Conservation (phyloP, 2,329 filamentous ascomycete species). For the Aspergillus brasiliensis region DNA sequence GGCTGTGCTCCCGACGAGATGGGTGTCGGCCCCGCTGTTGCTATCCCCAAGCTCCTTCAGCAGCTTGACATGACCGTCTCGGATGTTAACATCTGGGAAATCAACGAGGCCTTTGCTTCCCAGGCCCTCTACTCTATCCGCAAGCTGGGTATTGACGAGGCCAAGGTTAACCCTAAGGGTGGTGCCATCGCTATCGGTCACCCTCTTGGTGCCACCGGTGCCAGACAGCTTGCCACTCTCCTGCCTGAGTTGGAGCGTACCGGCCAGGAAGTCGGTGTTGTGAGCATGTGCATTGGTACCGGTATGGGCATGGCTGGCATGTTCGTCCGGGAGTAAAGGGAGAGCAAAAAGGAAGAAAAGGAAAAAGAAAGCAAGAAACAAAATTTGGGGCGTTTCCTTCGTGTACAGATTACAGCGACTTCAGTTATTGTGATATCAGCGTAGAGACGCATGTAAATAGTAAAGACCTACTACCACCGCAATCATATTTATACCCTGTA, state of each 20-base stretch:
- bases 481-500: no score
- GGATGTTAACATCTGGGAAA: constrained; percentile 85
- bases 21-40: constrained; percentile 85
- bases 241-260: constrained; percentile 68
- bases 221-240: constrained; percentile 75
- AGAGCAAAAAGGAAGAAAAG: neutral
- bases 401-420: constrained; percentile 12
- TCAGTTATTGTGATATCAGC: constrained; percentile 21
- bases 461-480: no score
- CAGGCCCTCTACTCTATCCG: constrained; percentile 71
- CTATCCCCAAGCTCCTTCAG: constrained; percentile 78
- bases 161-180: constrained; percentile 85
- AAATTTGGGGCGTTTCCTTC: neutral
- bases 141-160: constrained; percentile 60
- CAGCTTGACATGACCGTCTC: constrained; percentile 65
- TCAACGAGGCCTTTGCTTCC: constrained; percentile 78
- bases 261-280: constrained; percentile 74
- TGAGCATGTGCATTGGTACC: constrained; percentile 87
- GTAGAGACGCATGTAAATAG: constrained; percentile 23
- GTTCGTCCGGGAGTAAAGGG: constrained; percentile 63
- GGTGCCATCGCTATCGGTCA: constrained; percentile 94
- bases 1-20: constrained; percentile 90
- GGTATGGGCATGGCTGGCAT: constrained; percentile 76
- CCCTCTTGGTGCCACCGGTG: constrained; percentile 85
- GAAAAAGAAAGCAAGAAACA: neutral